These are phyloP conservation scores for Zangia roseola DNA, from an alignment of 768 basidiomycete genomes.

Conservation along the genomic window DNA sequence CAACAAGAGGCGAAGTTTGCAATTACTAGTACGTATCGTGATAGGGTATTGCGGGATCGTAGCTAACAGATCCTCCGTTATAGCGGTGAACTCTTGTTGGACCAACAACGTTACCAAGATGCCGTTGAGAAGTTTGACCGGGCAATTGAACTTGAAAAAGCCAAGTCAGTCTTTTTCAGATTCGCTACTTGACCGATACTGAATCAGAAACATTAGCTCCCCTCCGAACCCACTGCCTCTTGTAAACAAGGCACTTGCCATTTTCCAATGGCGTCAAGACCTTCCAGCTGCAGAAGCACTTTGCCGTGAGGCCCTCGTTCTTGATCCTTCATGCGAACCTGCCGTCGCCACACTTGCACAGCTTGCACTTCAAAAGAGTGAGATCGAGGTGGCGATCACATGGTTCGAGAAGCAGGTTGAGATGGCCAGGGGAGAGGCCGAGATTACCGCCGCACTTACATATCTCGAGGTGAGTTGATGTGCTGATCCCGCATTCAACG, in stretches of 20 bases:
- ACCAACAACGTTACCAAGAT: constrained; percentile 85
- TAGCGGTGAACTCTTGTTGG: constrained; percentile 92
- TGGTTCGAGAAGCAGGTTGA: constrained; percentile 85
- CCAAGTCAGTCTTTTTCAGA: constrained; percentile 47
- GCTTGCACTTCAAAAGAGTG: constrained; percentile 85
- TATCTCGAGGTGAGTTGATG: constrained; percentile 66
- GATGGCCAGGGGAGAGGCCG: constrained; percentile 87
- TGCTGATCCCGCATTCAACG: no score
- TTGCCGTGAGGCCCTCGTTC: constrained; percentile 81
- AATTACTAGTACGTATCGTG: constrained; percentile 82
- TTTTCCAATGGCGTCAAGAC: constrained; percentile 97
- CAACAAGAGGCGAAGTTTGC: constrained; percentile 80
- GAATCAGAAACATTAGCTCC: constrained; percentile 29
- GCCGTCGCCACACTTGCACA: constrained; percentile 96
- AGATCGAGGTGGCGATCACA: constrained; percentile 80
- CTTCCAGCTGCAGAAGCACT: constrained; percentile 76
- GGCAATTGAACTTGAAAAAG: constrained; percentile 84
- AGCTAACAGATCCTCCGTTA: not conserved
- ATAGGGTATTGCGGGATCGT: not conserved
- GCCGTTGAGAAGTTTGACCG: constrained; percentile 91
- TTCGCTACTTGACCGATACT: not conserved
- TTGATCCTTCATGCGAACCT: constrained; percentile 94
- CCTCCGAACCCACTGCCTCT: constrained; percentile 85
- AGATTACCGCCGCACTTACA: constrained; percentile 75
- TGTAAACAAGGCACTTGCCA: constrained; percentile 95